Evolutionary conservation across 73 alveolate species (phyloP), one percentile per base, ranked within the genome.

Genomic region (Strombidium stylifer): DNA sequence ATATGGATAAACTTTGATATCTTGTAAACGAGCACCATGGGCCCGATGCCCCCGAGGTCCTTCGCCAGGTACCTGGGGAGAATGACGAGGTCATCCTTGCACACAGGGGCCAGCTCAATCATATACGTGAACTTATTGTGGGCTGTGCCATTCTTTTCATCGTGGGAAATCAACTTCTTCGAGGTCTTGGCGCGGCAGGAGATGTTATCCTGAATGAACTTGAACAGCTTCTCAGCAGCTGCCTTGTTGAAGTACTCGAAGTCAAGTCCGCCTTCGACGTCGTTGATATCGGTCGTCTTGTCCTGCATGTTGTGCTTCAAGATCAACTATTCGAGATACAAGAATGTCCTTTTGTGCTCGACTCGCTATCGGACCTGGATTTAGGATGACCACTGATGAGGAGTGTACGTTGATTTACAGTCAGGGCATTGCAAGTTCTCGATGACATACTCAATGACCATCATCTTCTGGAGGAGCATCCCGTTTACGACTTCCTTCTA

Each of bases 261-360:
- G 71, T 96, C 98, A 8, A 96, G 65, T n/a, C 99, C 99, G 73
- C 94, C 98, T 45, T 87, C 96, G 55, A 71, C 85, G 56, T 96
- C 98, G 73, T 87, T 93, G 41, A 94, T 92, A 26, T 74, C 74
- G 54, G 91, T 60, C 4, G 89, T 90, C 61, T 92, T 88, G 8
- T 88, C 92, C 46, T 92, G 88, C 5, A 98, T 96, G 74, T 89
- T 89, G 74, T 94, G 97, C 79, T 92, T 94, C 42, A 94, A 67
- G 32, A 94, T 83, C 57, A 94, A 77, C 82, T 94, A 89, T 72
- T 94, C 99, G 20, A 94, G 71, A 66, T 72, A 94, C 74, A 89
- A 81, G 86, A 94, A 92, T 5, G 99, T 94, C 56, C 97, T 74
- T 67, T 94, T 94, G 75, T 94, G 99, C 68, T 68, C 90, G 0